A percentile compares a stretch with the other conserved stretches of the same genome.
phyloP scores from a whole-genome alignment of 192 early-diverging fungal species.

The Fimicolochytrium jonesii region DNA sequence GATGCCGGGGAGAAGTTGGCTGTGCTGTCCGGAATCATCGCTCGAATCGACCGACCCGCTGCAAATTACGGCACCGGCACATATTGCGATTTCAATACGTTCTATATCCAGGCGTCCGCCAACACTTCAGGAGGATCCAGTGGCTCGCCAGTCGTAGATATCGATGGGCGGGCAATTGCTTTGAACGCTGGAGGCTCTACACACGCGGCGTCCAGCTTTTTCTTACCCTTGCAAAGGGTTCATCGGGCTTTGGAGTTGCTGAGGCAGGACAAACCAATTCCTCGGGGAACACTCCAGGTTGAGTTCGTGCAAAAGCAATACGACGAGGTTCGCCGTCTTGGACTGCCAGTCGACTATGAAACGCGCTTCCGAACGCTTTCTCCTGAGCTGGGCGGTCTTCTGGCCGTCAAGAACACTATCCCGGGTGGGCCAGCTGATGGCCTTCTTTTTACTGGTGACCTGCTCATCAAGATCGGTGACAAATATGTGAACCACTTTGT shows the following conservation, averaged over 20 bases:
- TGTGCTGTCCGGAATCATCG: slow-evolving; percentile 29
- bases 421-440: slow-evolving; percentile 61
- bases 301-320: slow-evolving; percentile 30
- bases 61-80: slow-evolving; percentile 28
- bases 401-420: slow-evolving; percentile 56
- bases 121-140: slow-evolving; percentile 70
- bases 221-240: slow-evolving; percentile 62
- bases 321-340: slow-evolving; percentile 54
- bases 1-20: slow-evolving; percentile 34
- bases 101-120: slow-evolving; percentile 47
- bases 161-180: slow-evolving; percentile 70
- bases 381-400: slow-evolving; percentile 63
- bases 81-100: slow-evolving; percentile 36
- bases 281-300: slow-evolving; percentile 26
- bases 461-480: slow-evolving; percentile 40
- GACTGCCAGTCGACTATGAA: slow-evolving; percentile 58
- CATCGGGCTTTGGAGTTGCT: slow-evolving; percentile 26
- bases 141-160: slow-evolving; percentile 74
- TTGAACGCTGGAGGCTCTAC: slow-evolving; percentile 66
- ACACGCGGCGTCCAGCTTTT: slow-evolving; percentile 69
- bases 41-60: slow-evolving; percentile 29
- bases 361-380: slow-evolving; percentile 50
- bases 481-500: slow-evolving; percentile 68
- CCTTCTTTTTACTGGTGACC: slow-evolving; percentile 44
- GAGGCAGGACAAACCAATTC: slow-evolving; percentile 8